Evolutionary conservation across 1,284 basidiomycete species (phyloP).

Genomic region (Cutaneotrichosporon curvatum): DNA sequence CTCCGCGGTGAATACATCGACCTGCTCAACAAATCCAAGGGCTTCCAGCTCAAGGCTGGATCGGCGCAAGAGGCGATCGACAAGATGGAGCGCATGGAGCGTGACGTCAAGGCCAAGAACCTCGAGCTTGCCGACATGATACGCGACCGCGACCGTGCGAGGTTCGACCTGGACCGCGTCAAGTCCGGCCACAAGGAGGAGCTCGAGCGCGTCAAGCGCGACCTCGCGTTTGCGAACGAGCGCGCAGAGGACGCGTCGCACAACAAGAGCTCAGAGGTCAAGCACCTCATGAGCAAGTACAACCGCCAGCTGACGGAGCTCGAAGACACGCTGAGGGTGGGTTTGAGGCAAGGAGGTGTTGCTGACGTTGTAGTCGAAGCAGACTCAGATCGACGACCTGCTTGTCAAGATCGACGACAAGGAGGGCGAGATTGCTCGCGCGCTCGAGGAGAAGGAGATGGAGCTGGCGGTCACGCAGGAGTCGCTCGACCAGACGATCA

Average conservation of each 20-base stretch:
- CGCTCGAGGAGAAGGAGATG: slow-evolving; percentile 92
- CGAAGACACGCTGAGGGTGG: slow-evolving; percentile 82
- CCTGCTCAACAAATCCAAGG: slow-evolving; percentile 94
- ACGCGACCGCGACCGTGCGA: slow-evolving; percentile 87
- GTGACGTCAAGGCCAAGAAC: slow-evolving; percentile 97
- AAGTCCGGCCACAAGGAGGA: slow-evolving; percentile 96
- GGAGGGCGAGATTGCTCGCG: slow-evolving; percentile 64
- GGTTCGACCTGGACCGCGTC: slow-evolving; percentile 93
- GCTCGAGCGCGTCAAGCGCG: slow-evolving; percentile 82
- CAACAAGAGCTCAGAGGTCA: slow-evolving; percentile 88
- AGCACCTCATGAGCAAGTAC: slow-evolving; percentile 80
- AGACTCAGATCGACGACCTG: slow-evolving; percentile 88
- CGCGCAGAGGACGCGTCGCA: slow-evolving; percentile 88
- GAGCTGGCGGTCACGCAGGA: slow-evolving; percentile 95
- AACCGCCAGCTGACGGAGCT: slow-evolving; percentile 93
- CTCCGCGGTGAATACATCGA: slow-evolving; percentile 95
- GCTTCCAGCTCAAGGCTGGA: slow-evolving; percentile 95
- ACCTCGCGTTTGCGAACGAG: slow-evolving; percentile 95
- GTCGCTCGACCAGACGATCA: slow-evolving; percentile 88
- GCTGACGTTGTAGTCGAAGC: slow-evolving; percentile 60
- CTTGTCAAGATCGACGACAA: slow-evolving; percentile 69
- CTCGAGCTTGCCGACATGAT: slow-evolving; percentile 98
- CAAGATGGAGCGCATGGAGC: slow-evolving; percentile 98
- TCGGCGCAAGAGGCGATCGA: slow-evolving; percentile 99
- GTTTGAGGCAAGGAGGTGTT: slow-evolving; percentile 29